Evolutionary conservation across 2,329 filamentous ascomycete genomes (phyloP).

Genomic region (Dryadomyces sulphureus): DNA sequence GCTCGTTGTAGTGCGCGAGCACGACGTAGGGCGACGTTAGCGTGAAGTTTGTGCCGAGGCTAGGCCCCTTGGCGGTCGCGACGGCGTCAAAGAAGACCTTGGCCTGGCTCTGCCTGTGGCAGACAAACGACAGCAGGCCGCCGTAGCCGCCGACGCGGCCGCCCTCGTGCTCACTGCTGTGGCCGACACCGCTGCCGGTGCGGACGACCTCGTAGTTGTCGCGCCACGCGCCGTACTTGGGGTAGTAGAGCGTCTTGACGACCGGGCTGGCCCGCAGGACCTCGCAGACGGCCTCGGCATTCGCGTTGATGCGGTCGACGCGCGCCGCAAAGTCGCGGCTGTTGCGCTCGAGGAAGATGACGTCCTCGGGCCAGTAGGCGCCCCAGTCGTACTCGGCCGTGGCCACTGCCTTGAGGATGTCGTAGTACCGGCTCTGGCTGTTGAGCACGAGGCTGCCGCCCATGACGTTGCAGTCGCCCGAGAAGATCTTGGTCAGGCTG

Average conservation of each 20-base stretch:
- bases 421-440: conserved; percentile 55
- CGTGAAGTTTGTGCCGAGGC: conserved; percentile 93
- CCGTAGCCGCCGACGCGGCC: conserved; percentile 75
- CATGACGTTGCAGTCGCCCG: conserved; percentile 97
- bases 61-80: conserved; percentile 84
- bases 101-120: conserved; percentile 55
- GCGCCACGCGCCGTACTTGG: conserved; percentile 48
- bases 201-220: conserved; percentile 61
- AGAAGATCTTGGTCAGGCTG: conserved; percentile 93
- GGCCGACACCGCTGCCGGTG: conserved; percentile 36
- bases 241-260: conserved; percentile 76
- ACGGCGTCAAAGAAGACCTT: conserved; percentile 73
- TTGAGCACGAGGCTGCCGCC: conserved; percentile 61
- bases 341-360: conserved; percentile 89
- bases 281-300: conserved; percentile 70
- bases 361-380: conserved; percentile 87
- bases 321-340: conserved; percentile 79
- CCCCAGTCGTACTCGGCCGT: conserved; percentile 56
- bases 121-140: conserved; percentile 73
- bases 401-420: conserved; percentile 50
- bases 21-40: conserved; percentile 82
- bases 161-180: conserved; percentile 54
- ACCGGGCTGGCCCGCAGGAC: conserved; percentile 44
- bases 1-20: conserved; percentile 77
- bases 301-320: conserved; percentile 71